These are phyloP conservation scores for Chlorella variabilis DNA, from an alignment of 163 green algal species.

Conservation along the genomic window DNA sequence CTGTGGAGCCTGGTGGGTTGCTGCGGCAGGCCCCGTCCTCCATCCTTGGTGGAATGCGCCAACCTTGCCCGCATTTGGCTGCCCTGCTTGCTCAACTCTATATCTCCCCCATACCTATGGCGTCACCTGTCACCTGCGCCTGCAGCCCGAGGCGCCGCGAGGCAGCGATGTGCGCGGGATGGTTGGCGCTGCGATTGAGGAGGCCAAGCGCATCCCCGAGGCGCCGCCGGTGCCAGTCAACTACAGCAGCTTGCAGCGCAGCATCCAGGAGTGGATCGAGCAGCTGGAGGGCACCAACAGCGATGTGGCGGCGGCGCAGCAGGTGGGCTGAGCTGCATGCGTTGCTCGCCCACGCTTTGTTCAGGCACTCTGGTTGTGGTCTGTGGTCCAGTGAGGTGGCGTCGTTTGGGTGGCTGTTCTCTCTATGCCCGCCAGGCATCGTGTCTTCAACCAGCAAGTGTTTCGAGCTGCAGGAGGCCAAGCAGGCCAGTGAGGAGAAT, in stretches of 20 bases:
- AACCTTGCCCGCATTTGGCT: neutral
- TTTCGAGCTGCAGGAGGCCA: neutral
- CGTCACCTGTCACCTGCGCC: too few species aligned
- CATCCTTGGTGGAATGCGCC: too few species aligned
- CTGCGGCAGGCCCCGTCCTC: too few species aligned
- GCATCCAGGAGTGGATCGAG: conserved; percentile 26
- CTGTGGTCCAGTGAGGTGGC: too few species aligned
- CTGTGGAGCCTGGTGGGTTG: too few species aligned
- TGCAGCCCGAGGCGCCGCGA: neutral
- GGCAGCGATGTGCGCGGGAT: neutral
- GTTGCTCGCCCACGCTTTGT: too few species aligned
- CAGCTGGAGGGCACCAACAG: conserved; percentile 10
- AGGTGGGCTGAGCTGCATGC: neutral
- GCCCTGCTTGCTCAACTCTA: neutral
- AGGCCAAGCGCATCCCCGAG: neutral
- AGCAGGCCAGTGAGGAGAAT: neutral
- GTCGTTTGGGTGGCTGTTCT: too few species aligned
- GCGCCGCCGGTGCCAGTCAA: neutral
- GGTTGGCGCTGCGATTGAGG: neutral
- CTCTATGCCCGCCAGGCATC: too few species aligned
- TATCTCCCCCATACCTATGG: too few species aligned
- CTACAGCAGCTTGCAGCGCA: conserved; percentile 19
- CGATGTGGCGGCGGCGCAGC: conserved; percentile 22
- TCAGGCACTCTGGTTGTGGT: too few species aligned
- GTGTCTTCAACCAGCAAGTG: too few species aligned